Evolutionary conservation across 441 rosid genomes (phyloP), one percentile per base, ranked within the genome.

Genomic region (Flueggea neowawraea): DNA sequence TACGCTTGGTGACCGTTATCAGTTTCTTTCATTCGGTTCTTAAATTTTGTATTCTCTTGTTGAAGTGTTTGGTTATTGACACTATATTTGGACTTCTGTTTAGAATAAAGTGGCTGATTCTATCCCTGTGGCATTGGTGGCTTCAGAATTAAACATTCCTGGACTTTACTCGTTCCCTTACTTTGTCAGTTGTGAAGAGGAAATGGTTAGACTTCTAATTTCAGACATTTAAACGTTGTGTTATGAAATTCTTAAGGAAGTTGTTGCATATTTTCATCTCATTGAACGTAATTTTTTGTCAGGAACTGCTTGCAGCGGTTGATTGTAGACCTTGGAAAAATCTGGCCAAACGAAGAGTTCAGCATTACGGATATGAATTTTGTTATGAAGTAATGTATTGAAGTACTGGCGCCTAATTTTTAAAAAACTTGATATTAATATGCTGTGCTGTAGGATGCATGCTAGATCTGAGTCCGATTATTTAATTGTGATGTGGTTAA

Each of bases 351-450:
- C 75, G 97, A 68, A 85, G 97, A 77, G 97, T 90, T 75, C 98
- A 88, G 73, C 98, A 94, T 80, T 87, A 94, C 65, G 98, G 98
- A 65, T 94, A 94, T 63, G 89, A 87, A 75, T 94, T 94, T 69
- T 78, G 89, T 74, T 94, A 94, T 43, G 84, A 75, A 3, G 96
- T 89, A 71, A 52, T 31, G 53, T 28, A 49, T 31, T 22, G 48
- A 31, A 45, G 12, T 6, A 9, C 13, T 57, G 6, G 16, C 57
- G 60, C 36, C 16, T 51, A 12, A 9, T 51, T 8, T 8, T 64
- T 59, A 53, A n/a, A 48, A 7, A 31, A 16, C 44, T 55, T 43
- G 12, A 9, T 6, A 16, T 54, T 43, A 52, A 22, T 22, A 22
- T 36, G 6, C 0, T 8, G 7, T 36, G 0, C 41, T 36, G 41